Conservation (phyloP, 129 eudicot genomes). For the Rutidosis leptorrhynchoides region DNA sequence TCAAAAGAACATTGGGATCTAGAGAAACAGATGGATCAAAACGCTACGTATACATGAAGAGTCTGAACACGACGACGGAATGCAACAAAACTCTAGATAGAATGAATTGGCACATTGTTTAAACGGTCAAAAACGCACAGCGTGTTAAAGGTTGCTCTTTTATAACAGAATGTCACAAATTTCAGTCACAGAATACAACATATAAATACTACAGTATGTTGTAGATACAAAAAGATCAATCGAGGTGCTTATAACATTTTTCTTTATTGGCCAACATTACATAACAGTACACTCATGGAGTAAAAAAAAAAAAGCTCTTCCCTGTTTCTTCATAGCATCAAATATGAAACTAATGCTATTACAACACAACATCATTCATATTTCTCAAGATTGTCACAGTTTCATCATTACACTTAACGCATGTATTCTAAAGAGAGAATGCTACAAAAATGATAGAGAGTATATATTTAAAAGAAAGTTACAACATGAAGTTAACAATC, state of each 20-base stretch:
- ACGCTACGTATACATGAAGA: conserved; percentile 4
- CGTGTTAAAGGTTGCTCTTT: not conserved
- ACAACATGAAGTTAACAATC: conserved; percentile 7
- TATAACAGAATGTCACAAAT: not conserved
- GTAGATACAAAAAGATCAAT: not conserved
- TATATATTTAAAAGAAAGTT: not conserved
- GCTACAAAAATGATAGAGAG: not conserved
- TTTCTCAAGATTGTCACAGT: conserved; percentile 14
- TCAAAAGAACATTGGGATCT: not conserved
- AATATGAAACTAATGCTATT: conserved; percentile 16
- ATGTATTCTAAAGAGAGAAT: conserved; percentile 13
- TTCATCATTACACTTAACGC: conserved; percentile 21
- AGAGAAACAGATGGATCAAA: conserved; percentile 19
- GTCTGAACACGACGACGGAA: not conserved
- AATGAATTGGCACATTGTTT: conserved; percentile 1
- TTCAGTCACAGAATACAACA: not conserved
- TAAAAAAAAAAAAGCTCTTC: conserved; percentile 10
- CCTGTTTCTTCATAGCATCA: not conserved
- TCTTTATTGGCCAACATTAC: conserved; percentile 10
- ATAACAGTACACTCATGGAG: conserved; percentile 14
- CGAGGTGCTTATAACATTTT: not conserved
- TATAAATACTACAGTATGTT: not conserved
- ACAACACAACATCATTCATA: conserved; percentile 16
- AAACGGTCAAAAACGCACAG: not conserved
- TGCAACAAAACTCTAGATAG: conserved; percentile 12